Conservation (phyloP, 169 alveolate genomes). For the Plasmodium relictum region DNA sequence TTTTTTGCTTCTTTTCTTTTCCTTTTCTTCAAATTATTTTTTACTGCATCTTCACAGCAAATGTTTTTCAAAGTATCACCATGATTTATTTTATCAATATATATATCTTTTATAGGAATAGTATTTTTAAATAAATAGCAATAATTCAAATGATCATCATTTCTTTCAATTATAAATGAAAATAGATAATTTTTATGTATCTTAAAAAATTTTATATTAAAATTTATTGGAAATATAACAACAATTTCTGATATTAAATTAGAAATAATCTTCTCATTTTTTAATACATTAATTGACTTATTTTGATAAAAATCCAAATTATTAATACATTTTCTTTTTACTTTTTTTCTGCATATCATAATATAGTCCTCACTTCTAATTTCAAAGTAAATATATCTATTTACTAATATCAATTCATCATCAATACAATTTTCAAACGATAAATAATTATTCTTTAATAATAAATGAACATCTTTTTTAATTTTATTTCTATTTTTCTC, state of each 20-base stretch:
- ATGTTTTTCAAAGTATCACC: not conserved
- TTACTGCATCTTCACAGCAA: not conserved
- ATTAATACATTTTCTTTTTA: conserved; percentile 11
- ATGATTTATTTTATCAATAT: not conserved
- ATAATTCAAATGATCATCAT: conserved; percentile 25
- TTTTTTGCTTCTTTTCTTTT: not conserved
- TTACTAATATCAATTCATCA: conserved; percentile 26
- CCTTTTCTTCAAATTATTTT: not conserved
- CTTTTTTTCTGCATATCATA: conserved; percentile 52
- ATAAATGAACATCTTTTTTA: conserved; percentile 28
- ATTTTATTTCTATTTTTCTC: conserved; percentile 32
- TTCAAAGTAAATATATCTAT: conserved; percentile 46
- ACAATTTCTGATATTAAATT: conserved; percentile 29
- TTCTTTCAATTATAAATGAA: conserved; percentile 38
- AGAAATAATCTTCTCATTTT: conserved; percentile 23
- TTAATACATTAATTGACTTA: conserved; percentile 37
- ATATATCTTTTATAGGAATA: not conserved
- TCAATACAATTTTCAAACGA: conserved; percentile 18
- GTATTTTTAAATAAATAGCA: conserved; percentile 26
- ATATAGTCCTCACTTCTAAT: conserved; percentile 15
- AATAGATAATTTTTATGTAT: conserved; percentile 22
- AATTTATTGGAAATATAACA: conserved; percentile 23
- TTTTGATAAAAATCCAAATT: not conserved
- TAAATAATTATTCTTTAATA: conserved; percentile 13
- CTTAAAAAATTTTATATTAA: conserved; percentile 17